Percentiles rank a stretch among this genome's conserved stretches.
Conservation (phyloP, 257 asterid species). For the Salvia splendens region DNA sequence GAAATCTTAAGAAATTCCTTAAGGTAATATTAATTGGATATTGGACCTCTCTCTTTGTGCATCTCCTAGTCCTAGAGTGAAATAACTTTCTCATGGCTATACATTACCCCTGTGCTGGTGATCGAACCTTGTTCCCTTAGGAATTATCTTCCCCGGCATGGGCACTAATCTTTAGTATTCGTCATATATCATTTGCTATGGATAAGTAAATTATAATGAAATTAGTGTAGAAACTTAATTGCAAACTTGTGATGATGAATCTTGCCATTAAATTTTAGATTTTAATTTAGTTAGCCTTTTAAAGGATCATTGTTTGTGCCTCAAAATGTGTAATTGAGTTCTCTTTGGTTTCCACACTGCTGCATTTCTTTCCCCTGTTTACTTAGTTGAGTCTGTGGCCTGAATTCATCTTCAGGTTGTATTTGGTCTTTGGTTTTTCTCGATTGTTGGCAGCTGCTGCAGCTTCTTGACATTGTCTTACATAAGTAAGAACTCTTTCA, state of each 20-base stretch:
- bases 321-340: neutral
- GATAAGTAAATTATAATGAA: constrained; percentile 4
- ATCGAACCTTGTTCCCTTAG: neutral
- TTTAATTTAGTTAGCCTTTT: neutral
- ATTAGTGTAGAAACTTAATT: constrained; percentile 1
- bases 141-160: neutral
- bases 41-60: neutral
- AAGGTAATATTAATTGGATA: constrained; percentile 44
- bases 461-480: constrained; percentile 83
- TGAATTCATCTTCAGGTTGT: constrained; percentile 49
- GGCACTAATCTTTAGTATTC: neutral
- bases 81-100: neutral
- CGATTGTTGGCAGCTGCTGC: constrained; percentile 81
- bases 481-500: constrained; percentile 45
- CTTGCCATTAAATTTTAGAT: neutral
- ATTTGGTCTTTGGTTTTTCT: constrained; percentile 71
- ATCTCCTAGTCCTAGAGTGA: neutral
- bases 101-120: constrained; percentile 8
- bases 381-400: neutral
- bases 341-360: neutral
- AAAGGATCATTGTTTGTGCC: neutral
- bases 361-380: neutral
- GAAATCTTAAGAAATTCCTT: constrained; percentile 80
- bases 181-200: constrained; percentile 1
- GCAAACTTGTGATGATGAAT: neutral